phyloP scores from a whole-genome alignment of 306 rosid species.

The Lotus japonicus region DNA sequence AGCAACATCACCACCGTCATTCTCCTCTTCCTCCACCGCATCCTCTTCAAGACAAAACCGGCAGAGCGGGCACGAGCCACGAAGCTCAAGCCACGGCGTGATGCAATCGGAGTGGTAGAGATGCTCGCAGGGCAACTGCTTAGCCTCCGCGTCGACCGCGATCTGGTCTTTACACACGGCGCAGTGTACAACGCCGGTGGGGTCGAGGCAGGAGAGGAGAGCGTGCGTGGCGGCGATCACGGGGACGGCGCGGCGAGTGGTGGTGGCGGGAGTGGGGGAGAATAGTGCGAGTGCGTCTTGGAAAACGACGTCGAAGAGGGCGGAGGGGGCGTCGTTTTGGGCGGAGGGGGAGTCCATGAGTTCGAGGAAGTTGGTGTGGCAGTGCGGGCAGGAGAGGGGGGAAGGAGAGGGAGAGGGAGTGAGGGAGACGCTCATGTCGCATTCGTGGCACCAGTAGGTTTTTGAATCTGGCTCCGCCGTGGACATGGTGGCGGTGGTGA shows the following conservation, averaged over 20 bases:
- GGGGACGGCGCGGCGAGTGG: conserved; percentile 10
- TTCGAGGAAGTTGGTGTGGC: conserved; percentile 65
- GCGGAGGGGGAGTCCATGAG: conserved; percentile 61
- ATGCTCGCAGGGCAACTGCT: conserved; percentile 71
- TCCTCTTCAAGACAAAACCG: conserved; percentile 35
- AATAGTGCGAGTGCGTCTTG: conserved; percentile 19
- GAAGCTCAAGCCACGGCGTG: conserved; percentile 70
- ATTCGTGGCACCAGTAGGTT: conserved; percentile 90
- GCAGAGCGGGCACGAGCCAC: conserved; percentile 76
- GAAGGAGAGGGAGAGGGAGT: conserved; percentile 13
- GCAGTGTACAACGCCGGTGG: conserved; percentile 43
- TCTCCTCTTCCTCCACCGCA: not conserved
- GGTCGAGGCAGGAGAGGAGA: conserved; percentile 29
- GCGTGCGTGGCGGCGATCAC: conserved; percentile 27
- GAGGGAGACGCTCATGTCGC: conserved; percentile 82
- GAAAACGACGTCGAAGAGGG: conserved; percentile 14
- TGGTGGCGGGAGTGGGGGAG: not conserved
- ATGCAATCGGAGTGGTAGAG: conserved; percentile 75
- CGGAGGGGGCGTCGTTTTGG: conserved; percentile 23
- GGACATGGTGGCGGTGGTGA: not conserved
- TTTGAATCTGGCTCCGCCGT: conserved; percentile 26
- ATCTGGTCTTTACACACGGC: conserved; percentile 69
- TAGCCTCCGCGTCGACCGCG: conserved; percentile 34
- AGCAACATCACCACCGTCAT: not conserved
- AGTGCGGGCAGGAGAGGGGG: conserved; percentile 55